These are phyloP conservation scores for Sugiyamaella marilandica DNA, from an alignment of 805 yeast genomes.

Conservation along the genomic window DNA sequence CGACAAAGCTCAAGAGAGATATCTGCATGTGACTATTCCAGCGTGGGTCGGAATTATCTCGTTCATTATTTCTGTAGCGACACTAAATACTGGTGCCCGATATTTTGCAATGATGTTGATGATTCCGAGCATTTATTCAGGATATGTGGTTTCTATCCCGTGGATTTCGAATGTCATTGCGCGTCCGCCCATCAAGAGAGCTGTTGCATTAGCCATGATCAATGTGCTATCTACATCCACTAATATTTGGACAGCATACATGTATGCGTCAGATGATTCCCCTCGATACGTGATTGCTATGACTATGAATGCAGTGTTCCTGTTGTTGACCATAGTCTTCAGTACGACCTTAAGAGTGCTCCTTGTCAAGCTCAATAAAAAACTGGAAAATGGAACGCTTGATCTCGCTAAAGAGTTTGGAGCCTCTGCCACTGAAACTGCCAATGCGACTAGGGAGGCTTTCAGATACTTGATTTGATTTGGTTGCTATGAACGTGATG, in stretches of 20 bases:
- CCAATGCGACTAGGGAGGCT: neutral
- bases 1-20: conserved; percentile 53
- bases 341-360: conserved; percentile 6
- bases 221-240: conserved; percentile 38
- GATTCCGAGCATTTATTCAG: conserved; percentile 52
- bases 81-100: conserved; percentile 51
- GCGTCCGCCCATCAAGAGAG: conserved; percentile 55
- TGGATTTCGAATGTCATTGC: conserved; percentile 56
- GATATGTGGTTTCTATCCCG: conserved; percentile 47
- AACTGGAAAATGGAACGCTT: conserved; percentile 15
- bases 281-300: conserved; percentile 18
- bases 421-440: neutral
- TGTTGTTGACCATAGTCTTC: conserved; percentile 10
- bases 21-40: conserved; percentile 45
- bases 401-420: conserved; percentile 16
- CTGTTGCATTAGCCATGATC: conserved; percentile 51
- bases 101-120: conserved; percentile 56
- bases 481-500: too few relatives aligned
- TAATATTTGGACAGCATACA: conserved; percentile 18
- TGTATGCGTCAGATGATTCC: conserved; percentile 14
- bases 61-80: conserved; percentile 20
- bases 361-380: conserved; percentile 10
- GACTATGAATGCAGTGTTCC: conserved; percentile 16
- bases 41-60: conserved; percentile 36
- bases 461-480: neutral